Conservation (phyloP, 441 rosid species). For the Croton setiger region DNA sequence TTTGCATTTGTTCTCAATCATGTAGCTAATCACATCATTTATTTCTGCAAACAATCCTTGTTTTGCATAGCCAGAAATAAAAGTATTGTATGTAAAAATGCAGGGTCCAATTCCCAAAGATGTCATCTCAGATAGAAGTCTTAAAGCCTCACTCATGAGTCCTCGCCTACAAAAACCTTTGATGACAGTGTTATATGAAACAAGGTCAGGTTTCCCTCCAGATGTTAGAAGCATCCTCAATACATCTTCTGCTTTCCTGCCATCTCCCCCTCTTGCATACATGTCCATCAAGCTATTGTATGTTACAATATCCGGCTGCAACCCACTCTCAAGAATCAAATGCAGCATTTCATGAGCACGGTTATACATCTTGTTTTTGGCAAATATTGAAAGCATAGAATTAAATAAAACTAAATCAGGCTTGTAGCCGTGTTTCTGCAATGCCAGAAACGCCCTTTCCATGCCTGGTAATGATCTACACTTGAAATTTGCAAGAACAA, state of each 20-base stretch:
- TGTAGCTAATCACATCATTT: conserved; percentile 59
- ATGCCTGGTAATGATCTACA: conserved; percentile 59
- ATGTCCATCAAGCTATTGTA: conserved; percentile 90
- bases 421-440: conserved; percentile 59
- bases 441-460: conserved; percentile 64
- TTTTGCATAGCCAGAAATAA: conserved; percentile 66
- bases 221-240: conserved; percentile 46
- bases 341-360: conserved; percentile 53
- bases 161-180: conserved; percentile 90
- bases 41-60: conserved; percentile 63
- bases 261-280: conserved; percentile 77
- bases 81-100: conserved; percentile 81
- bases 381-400: conserved; percentile 67
- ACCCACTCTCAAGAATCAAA: conserved; percentile 48
- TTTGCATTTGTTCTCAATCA: conserved; percentile 63
- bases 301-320: conserved; percentile 75
- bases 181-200: conserved; percentile 86
- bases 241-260: conserved; percentile 82
- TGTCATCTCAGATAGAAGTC: conserved; percentile 71
- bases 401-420: conserved; percentile 79
- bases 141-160: conserved; percentile 75
- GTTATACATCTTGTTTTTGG: conserved; percentile 64
- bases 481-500: conserved; percentile 62
- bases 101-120: conserved; percentile 66
- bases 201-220: conserved; percentile 58